Evolutionary conservation across 371 early-diverging fungal species (phyloP), one percentile per base, ranked within the genome.

Genomic region (Chytridiales sp.): DNA sequence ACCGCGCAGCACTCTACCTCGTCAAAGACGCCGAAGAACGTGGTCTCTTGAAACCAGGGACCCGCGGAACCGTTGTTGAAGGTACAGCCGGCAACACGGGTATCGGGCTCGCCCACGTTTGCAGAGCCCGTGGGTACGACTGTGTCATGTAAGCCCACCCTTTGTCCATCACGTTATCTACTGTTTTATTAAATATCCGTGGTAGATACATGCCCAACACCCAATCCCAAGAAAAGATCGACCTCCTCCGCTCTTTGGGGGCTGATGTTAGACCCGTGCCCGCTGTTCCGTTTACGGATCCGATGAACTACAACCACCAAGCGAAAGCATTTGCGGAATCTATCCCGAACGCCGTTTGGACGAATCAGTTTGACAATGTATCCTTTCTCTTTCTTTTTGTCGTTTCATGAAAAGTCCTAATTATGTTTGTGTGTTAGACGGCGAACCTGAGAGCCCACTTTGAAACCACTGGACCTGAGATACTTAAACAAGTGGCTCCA

Each of bases 11-110:
- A 1, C 78, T 94, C 38, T 93, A 76, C 68, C 90, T 97, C 17
- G 89, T 97, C 22, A 86, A 93, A 77, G 89, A 94, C 61, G 95
- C 97, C 35, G 97, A 97, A 69, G 86, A 90, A 61, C 29, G 61
- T 62, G 96, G 97, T 0, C 69, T 88, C 51, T 75, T 96, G 47
- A 77, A 84, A 52, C 83, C 92, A 26, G 94, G 95, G n/a, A 91
- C 96, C 1, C 96, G 97, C 63, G 95, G 95, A 26, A 97, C 97
- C 11, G 94, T 95, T 0, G n/a, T n/a, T n/a, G n/a, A n/a, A n/a
- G n/a, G n/a, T n/a, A n/a, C n/a, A n/a, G n/a, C n/a, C n/a, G 96
- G 96, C 30, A 96, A 96, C 70, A 96, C 97, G 4, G 97, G 97
- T 50, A 96, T 96, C 66, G 96, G 97, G 2, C 80, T 95, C 52